Base-by-base conservation (phyloP, 2,329 filamentous ascomycete genomes). In the Arachnomyces sp. region DNA sequence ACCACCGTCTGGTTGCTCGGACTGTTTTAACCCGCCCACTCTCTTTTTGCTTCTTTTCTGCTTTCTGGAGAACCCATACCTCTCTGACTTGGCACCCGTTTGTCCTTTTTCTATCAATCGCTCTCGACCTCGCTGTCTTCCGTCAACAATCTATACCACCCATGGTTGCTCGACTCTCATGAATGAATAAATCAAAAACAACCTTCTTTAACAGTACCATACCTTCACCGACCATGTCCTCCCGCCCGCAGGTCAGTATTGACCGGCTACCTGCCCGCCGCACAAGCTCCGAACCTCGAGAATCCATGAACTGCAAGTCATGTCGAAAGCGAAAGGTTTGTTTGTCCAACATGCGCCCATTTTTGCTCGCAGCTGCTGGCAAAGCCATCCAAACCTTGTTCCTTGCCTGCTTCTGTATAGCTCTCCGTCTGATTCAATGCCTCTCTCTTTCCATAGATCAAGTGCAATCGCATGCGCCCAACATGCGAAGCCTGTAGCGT, bases 261-360 rank as follows among this genome's bases (percentile, higher is more conserved):
- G 82, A 89, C 65, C 78, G 84, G 46, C 68, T 90, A 49, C 82
- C 83, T 17, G 73, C 80, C 40, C 78, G 82, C 47, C 79, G 82
- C 31, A 70, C 78, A 63, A 79, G 74, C 62, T 82, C 77, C 53
- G 84, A 92, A 60, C 84, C 84, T 31, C 79, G 84, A 54, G 87
- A 93, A 70, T 84, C 84, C 28, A 94, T 94, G 87, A 94, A 94
- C 63, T 94, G 87, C 77, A 93, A 94, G 64, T 92, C 85, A 42
- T 94, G 87, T 70, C 78, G 87, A 52, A 93, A 93, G 66, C 76
- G 87, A 67, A 94, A 94, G 81, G 86, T 90, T 64, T 35, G 68
- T 38, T 16, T 34, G 14, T 34, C 17, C 17, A 25, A 25, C 20
- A 5, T 5, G 9, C 20, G 20, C 20, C 20, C 5, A 25, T 5